A percentile compares a stretch with the other conserved stretches of the same genome.
Evolutionary conservation across 305 asterid genomes (phyloP).

Genomic region (Fraxinus sp.): DNA sequence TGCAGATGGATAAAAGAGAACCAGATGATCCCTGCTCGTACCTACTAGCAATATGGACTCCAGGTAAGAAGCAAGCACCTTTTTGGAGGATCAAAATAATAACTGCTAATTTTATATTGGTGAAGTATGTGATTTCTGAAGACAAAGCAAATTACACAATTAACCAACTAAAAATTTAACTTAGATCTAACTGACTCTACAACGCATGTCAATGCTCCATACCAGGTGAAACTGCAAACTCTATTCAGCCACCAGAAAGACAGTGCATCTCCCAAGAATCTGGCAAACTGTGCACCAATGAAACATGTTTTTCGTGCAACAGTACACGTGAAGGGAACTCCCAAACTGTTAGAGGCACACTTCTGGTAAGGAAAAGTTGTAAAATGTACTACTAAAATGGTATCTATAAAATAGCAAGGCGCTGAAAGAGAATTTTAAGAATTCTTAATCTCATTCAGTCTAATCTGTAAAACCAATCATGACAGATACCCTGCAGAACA

Average conservation of each 20-base stretch:
- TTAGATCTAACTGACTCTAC: constrained; percentile 20
- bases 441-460: not conserved
- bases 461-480: constrained; percentile 30
- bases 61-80: constrained; percentile 40
- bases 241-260: constrained; percentile 81
- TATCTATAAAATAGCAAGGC: constrained; percentile 3
- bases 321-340: constrained; percentile 82
- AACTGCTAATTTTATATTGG: constrained; percentile 3
- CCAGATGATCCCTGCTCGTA: constrained; percentile 90
- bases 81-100: constrained; percentile 12
- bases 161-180: constrained; percentile 5
- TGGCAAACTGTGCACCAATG: constrained; percentile 64
- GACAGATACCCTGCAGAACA: constrained; percentile 94
- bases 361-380: constrained; percentile 58
- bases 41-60: constrained; percentile 87
- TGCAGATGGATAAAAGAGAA: constrained; percentile 88
- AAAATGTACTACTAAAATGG: not conserved
- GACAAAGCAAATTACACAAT: constrained; percentile 7
- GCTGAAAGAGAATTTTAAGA: not conserved
- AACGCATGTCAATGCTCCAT: constrained; percentile 25
- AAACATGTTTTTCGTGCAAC: constrained; percentile 83
- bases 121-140: not conserved
- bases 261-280: constrained; percentile 61
- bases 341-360: constrained; percentile 93
- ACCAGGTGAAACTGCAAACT: constrained; percentile 85